phyloP scores from a whole-genome alignment of 352 stramenopile genomes.

The Phytophthora vignae region DNA sequence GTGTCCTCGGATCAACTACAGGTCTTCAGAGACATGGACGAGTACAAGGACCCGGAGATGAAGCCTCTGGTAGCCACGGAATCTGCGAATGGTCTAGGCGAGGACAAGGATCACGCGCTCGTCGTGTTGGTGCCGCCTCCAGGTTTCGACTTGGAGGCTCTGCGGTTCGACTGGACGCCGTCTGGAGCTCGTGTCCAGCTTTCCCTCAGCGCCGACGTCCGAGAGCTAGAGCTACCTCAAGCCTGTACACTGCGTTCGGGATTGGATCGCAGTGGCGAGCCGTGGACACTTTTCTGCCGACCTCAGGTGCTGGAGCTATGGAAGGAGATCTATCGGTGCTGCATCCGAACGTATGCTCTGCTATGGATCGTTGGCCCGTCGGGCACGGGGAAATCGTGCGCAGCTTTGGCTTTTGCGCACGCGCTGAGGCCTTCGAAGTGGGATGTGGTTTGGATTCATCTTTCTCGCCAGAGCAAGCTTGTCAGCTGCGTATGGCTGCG shows the following conservation, averaged over 20 bases:
- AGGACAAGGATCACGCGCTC: not conserved
- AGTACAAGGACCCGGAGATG: too few species aligned
- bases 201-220: not conserved
- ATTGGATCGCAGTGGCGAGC: too few species aligned
- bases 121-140: not conserved
- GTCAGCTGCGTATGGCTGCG: too few species aligned
- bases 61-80: not conserved
- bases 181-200: not conserved
- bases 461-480: too few species aligned
- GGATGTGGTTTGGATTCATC: not conserved
- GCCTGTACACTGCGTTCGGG: too few species aligned
- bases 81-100: not conserved
- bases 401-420: constrained; percentile 1
- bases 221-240: too few species aligned
- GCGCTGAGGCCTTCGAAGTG: not conserved
- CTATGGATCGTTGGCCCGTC: constrained; percentile 10
- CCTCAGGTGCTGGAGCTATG: too few species aligned
- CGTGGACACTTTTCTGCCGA: too few species aligned
- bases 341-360: not conserved
- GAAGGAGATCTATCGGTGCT: too few species aligned
- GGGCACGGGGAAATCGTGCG: constrained; percentile 4
- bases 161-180: not conserved
- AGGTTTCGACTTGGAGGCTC: not conserved
- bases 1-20: too few species aligned
- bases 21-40: too few species aligned